Conservation (phyloP, 2,329 filamentous ascomycete species). For the Ophiostoma sp. region DNA sequence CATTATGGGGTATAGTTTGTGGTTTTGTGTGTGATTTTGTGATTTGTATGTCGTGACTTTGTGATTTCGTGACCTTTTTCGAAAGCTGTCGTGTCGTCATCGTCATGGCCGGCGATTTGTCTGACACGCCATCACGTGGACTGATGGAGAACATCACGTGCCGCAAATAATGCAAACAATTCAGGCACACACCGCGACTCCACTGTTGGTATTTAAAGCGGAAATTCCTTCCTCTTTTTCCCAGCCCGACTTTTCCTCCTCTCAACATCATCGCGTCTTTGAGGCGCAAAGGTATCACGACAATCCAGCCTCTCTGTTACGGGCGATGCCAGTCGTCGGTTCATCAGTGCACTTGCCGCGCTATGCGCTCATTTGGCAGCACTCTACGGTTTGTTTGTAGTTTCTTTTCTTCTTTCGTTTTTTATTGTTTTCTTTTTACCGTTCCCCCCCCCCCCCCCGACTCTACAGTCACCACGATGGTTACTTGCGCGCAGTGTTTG, state of each 20-base stretch:
- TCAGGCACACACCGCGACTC: neutral
- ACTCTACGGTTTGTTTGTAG: neutral
- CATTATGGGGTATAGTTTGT: neutral
- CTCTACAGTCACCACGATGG: neutral
- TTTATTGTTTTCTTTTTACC: neutral
- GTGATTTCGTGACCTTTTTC: neutral
- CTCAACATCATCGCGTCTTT: neutral
- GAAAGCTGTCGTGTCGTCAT: neutral
- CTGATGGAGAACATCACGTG: neutral
- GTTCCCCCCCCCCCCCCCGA: neutral
- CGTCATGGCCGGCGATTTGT: neutral
- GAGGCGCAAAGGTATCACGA: neutral
- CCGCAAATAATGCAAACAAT: neutral
- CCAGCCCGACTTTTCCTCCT: neutral
- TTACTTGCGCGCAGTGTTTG: neutral
- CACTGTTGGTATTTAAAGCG: neutral
- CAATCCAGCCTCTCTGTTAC: neutral
- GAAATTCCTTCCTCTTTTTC: neutral
- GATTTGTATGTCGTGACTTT: neutral
- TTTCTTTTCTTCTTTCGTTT: neutral
- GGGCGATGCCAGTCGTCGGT: neutral
- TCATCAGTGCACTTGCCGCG: neutral
- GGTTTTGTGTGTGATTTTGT: neutral
- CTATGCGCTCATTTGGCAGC: neutral
- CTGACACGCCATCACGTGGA: conserved; percentile 1